phyloP scores from a whole-genome alignment of 1,284 basidiomycete genomes.

The Clitocybe nebularis region DNA sequence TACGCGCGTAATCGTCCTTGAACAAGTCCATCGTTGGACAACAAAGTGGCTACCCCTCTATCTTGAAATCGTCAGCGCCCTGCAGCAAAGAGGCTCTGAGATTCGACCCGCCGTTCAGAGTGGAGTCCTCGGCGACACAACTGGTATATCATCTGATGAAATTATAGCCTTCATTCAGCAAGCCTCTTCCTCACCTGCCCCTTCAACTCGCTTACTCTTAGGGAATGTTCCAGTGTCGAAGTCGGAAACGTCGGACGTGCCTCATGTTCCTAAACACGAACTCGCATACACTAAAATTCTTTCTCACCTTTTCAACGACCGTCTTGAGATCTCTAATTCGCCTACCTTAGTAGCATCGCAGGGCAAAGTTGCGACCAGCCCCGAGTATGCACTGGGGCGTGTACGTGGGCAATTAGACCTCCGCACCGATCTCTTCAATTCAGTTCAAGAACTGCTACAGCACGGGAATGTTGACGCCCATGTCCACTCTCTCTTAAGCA shows the following conservation, averaged over 20 bases:
- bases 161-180: constrained; percentile 46
- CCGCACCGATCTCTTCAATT: constrained; percentile 58
- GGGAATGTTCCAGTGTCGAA: constrained; percentile 29
- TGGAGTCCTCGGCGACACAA: constrained; percentile 53
- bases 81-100: constrained; percentile 59
- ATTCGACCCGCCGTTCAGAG: constrained; percentile 54
- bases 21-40: constrained; percentile 71
- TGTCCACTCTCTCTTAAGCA: constrained; percentile 69
- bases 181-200: constrained; percentile 30
- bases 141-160: constrained; percentile 39
- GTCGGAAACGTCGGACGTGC: constrained; percentile 27
- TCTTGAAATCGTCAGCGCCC: constrained; percentile 74
- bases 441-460: constrained; percentile 59
- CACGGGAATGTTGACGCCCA: constrained; percentile 45
- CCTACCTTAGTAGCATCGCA: constrained; percentile 68
- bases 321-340: constrained; percentile 84
- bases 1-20: constrained; percentile 79
- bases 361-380: constrained; percentile 76
- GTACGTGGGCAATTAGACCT: constrained; percentile 79
- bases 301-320: constrained; percentile 76
- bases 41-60: constrained; percentile 90
- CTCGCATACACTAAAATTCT: constrained; percentile 90
- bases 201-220: constrained; percentile 41
- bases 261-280: constrained; percentile 85
- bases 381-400: constrained; percentile 92